These are phyloP conservation scores for Clavariopsis aquatica DNA, from an alignment of 495 filamentous ascomycete species.

Conservation along the genomic window DNA sequence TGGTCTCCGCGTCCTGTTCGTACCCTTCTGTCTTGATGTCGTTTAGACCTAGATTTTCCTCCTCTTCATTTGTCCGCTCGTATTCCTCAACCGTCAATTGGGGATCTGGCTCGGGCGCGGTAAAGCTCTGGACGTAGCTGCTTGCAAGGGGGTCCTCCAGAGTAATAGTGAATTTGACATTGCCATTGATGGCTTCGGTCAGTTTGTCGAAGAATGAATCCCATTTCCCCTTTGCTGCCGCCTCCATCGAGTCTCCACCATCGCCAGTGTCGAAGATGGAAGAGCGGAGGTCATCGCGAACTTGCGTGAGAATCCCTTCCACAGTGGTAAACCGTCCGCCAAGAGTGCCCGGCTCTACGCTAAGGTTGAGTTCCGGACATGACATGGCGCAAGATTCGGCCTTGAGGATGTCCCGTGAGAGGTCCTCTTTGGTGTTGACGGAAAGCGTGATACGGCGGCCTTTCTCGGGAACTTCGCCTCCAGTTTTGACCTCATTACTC, in stretches of 20 bases:
- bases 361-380: constrained; percentile 81
- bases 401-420: constrained; percentile 92
- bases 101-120: constrained; percentile 68
- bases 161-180: constrained; percentile 80
- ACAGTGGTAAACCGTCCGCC: constrained; percentile 97
- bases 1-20: constrained; percentile 47
- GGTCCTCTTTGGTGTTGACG: constrained; percentile 73
- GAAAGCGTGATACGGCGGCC: constrained; percentile 79
- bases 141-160: constrained; percentile 85
- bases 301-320: constrained; percentile 90
- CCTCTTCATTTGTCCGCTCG: constrained; percentile 81
- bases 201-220: constrained; percentile 74
- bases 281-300: constrained; percentile 80
- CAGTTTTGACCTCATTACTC: constrained; percentile 94
- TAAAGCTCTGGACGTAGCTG: constrained; percentile 90
- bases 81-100: constrained; percentile 85
- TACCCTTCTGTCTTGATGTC: constrained; percentile 95
- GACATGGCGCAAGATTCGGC: constrained; percentile 84
- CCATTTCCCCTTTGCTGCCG: constrained; percentile 69
- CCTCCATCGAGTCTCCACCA: constrained; percentile 70
- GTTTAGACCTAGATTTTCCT: constrained; percentile 82
- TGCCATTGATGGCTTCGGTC: constrained; percentile 74
- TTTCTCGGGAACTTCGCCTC: constrained; percentile 84
- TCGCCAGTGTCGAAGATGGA: constrained; percentile 78
- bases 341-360: constrained; percentile 84